phyloP scores from a whole-genome alignment of 331 rosid species.

The Saraca asoca region DNA sequence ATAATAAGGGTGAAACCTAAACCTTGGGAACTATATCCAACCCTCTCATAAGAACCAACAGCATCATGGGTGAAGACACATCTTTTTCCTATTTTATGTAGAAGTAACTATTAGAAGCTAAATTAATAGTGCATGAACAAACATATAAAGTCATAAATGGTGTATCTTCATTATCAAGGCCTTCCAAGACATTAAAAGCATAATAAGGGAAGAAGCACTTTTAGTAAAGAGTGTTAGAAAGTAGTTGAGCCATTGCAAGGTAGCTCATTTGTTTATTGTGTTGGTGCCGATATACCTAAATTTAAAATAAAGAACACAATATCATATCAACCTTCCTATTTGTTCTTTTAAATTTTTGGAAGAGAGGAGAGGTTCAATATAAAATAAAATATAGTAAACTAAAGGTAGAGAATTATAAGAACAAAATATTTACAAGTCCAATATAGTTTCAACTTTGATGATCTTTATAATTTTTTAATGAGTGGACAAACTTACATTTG shows the following conservation, averaged over 20 bases:
- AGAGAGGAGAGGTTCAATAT: no score
- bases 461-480: no score
- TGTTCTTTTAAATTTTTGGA: no score
- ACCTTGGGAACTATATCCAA: slow-evolving; percentile 92
- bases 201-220: slow-evolving; percentile 95
- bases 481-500: no score
- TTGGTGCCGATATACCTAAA: slow-evolving; percentile 88
- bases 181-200: slow-evolving; percentile 89
- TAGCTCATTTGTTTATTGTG: slow-evolving; percentile 99
- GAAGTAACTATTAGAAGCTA: slow-evolving; percentile 24
- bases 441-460: no score
- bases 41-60: slow-evolving; percentile 97
- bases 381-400: no score
- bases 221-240: slow-evolving; percentile 88
- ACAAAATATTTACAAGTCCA: no score
- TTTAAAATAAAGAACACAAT: no score
- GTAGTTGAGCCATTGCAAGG: slow-evolving; percentile 94
- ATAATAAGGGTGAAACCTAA: slow-evolving; percentile 91
- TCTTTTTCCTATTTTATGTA: slow-evolving; percentile 71
- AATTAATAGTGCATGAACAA: slow-evolving; percentile 17
- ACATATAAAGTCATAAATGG: slow-evolving; percentile 15
- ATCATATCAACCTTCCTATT: no score
- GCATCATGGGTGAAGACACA: slow-evolving; percentile 96
- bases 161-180: slow-evolving; percentile 87
- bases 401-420: no score